Conservation (phyloP, 139 green algal species). For the Chlorella sp. region DNA sequence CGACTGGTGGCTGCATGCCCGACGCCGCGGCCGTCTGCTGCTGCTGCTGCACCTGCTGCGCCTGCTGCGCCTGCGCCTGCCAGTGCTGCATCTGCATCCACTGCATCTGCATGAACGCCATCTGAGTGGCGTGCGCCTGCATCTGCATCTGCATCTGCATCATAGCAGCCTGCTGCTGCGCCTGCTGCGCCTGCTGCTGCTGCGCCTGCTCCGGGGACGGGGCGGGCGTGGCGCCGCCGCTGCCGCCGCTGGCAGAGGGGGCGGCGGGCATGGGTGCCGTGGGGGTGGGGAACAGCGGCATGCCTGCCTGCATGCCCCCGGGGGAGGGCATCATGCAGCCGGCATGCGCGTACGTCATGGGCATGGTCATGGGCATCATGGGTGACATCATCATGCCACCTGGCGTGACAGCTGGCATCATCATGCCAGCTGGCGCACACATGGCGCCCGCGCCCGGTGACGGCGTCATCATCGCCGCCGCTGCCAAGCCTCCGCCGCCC, state of each 20-base stretch:
- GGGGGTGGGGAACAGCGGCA: not conserved
- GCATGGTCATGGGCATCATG: not conserved
- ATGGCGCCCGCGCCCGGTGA: not conserved
- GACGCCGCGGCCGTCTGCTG: not conserved
- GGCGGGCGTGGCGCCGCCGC: not conserved
- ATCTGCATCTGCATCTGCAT: constrained; percentile 26
- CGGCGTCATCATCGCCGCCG: not conserved
- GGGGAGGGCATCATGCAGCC: constrained; percentile 1
- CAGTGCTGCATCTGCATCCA: constrained; percentile 13
- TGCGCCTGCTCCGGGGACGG: not conserved
- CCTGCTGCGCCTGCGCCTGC: not conserved
- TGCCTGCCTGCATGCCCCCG: not conserved
- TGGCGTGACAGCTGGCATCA: not conserved
- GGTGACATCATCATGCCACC: constrained; percentile 6
- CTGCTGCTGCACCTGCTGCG: not conserved
- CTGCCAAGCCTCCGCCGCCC: not conserved
- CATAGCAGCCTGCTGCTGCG: constrained; percentile 27
- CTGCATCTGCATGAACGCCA: constrained; percentile 29
- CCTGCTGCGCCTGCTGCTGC: constrained; percentile 6
- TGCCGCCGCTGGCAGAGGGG: not conserved
- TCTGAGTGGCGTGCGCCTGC: not conserved
- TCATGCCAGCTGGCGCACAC: not conserved
- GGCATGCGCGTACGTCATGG: not conserved
- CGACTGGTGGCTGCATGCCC: not conserved
- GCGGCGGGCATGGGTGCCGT: not conserved